Conservation (phyloP, 2,329 filamentous ascomycete species). For the Lachnellula hyalina region DNA sequence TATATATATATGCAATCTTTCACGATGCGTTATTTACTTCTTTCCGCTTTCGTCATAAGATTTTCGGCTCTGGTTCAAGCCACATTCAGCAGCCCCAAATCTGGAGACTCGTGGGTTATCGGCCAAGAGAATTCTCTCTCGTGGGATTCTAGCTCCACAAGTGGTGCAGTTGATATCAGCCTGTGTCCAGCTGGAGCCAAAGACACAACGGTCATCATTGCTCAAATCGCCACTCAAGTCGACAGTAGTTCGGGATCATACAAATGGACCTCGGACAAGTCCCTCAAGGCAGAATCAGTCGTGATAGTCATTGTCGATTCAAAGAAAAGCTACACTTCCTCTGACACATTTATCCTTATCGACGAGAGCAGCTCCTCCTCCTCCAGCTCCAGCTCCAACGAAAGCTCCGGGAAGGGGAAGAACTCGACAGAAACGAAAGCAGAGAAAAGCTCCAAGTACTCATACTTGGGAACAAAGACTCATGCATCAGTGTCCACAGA, state of each 20-base stretch:
- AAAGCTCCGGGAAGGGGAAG: background rate
- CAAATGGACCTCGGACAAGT: constrained; percentile 14
- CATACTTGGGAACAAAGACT: background rate
- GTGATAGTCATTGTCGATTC: constrained; percentile 19
- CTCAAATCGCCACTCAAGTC: constrained; percentile 43
- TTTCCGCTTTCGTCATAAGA: constrained; percentile 6
- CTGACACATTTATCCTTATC: constrained; percentile 7
- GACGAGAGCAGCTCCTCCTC: background rate
- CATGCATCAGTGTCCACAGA: background rate
- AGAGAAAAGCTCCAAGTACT: background rate
- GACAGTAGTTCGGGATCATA: constrained; percentile 32
- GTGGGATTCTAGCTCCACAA: constrained; percentile 15
- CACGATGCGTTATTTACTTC: constrained; percentile 14
- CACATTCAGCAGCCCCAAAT: constrained; percentile 12
- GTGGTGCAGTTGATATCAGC: constrained; percentile 10
- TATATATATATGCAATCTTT: too few relatives aligned
- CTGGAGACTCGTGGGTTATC: constrained; percentile 12
- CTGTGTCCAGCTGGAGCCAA: constrained; percentile 14
- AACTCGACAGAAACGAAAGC: background rate
- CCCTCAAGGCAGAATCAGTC: constrained; percentile 7
- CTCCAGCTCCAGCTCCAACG: background rate
- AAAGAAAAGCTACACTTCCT: constrained; percentile 2
- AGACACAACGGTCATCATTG: constrained; percentile 35
- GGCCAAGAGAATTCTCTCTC: constrained; percentile 8
- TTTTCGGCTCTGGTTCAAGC: constrained; percentile 7